Evolutionary conservation across 1,284 basidiomycete species (phyloP), one percentile per base, ranked within the genome.

Genomic region (Ceratobasidium sp.): DNA sequence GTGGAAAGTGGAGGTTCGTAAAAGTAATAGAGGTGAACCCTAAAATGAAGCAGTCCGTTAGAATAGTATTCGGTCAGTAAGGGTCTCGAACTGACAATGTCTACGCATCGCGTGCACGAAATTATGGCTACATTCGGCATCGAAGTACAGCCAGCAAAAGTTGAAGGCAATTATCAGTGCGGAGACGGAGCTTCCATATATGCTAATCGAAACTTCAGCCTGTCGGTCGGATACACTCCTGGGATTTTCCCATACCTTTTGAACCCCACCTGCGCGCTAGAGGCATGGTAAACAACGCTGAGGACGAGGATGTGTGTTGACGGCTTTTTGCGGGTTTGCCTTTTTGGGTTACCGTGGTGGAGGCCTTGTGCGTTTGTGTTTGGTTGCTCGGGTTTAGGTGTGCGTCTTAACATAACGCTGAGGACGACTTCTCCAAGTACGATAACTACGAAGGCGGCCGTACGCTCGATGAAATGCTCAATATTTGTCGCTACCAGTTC

Each of bases 91-190:
- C 69, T 54, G 22, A 70, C 75, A 80, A 57, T 77, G 77, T 22
- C 78, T 75, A 8, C 79, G 75, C 17, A 80, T 74, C 13, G 79
- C 78, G 64, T 81, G 79, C 35, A 77, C 73, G 53, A 79, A 80
- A 53, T 75, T 77, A 73, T 31, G 74, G 69, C 35, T 76, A 56
- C 67, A 76, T 52, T 77, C 78, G 45, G 38, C 54, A 52, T 57
- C 70, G 17, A 76, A 79, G 64, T 74, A 80, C 64, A 81, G 69
- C 76, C 79, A 81, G 70, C 79, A 79, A 34, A 80, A 64, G 10
- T 78, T 78, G 77, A 79, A 81, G 0, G 80, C 80, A 5, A 79
- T 74, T 74, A 81, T 78, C 40, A 81, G 75, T 7, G 78, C 77
- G 12, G 80, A 70, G 1, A 76, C 72, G 0, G 79, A 77, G 35